phyloP scores from a whole-genome alignment of 2,329 filamentous ascomycete species.

The Whalleya microplaca region DNA sequence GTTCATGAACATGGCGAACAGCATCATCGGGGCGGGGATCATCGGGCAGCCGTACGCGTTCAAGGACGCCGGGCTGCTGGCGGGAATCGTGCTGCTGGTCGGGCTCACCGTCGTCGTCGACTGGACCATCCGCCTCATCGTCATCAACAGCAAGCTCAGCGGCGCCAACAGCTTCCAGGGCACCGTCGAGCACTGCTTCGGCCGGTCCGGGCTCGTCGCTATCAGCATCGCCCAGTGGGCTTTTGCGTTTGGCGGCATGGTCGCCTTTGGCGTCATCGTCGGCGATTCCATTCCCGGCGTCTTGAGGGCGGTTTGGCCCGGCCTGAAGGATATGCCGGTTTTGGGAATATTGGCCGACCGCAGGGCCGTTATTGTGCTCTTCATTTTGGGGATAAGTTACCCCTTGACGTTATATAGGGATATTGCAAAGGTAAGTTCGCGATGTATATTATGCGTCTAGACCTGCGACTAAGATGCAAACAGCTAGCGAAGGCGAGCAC shows the following conservation, averaged over 20 bases:
- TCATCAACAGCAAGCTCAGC: conserved; percentile 95
- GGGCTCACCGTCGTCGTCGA: conserved; percentile 83
- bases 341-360: conserved; percentile 82
- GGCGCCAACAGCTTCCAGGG: conserved; percentile 93
- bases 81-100: conserved; percentile 78
- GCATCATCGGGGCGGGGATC: conserved; percentile 82
- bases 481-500: conserved; percentile 96
- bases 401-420: conserved; percentile 93
- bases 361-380: conserved; percentile 83
- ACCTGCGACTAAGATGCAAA: conserved; percentile 16
- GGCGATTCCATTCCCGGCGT: conserved; percentile 96
- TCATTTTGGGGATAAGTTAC: conserved; percentile 83
- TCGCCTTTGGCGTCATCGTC: conserved; percentile 96
- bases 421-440: conserved; percentile 79
- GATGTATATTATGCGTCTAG: neutral
- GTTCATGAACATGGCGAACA: conserved; percentile 99
- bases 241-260: conserved; percentile 98
- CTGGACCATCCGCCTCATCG: conserved; percentile 97
- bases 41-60: conserved; percentile 95
- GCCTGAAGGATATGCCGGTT: conserved; percentile 71
- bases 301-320: conserved; percentile 79
- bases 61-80: conserved; percentile 82
- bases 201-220: conserved; percentile 81
- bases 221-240: conserved; percentile 93
- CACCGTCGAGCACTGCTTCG: conserved; percentile 95